Evolutionary conservation across 2,329 filamentous ascomycete species (phyloP).

Genomic region (Phaeosphaeria sp.): DNA sequence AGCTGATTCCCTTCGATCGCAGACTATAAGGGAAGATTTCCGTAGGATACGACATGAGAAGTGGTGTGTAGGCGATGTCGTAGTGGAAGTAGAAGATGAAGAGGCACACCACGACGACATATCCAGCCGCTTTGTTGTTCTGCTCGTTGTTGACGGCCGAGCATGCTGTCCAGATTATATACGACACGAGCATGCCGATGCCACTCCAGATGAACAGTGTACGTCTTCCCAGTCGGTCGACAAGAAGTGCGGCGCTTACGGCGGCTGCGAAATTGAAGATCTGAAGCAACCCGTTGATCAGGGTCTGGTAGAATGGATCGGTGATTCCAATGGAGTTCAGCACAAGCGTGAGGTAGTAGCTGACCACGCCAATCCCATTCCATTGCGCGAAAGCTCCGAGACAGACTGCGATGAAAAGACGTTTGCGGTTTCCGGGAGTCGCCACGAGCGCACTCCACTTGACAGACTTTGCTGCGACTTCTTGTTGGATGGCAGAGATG

Average conservation of each 20-base stretch:
- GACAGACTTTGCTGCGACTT: conserved; percentile 41
- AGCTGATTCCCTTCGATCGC: conserved; percentile 56
- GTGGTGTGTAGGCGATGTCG: conserved; percentile 64
- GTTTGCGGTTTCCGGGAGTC: conserved; percentile 61
- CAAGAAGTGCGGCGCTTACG: conserved; percentile 61
- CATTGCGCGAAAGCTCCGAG: conserved; percentile 73
- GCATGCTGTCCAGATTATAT: conserved; percentile 47
- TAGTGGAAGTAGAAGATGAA: conserved; percentile 61
- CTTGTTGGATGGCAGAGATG: conserved; percentile 67
- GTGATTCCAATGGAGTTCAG: conserved; percentile 68
- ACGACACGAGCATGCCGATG: conserved; percentile 43
- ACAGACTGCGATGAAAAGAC: conserved; percentile 67
- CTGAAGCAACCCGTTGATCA: conserved; percentile 63
- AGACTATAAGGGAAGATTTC: conserved; percentile 60
- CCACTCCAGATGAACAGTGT: conserved; percentile 37
- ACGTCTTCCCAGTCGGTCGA: conserved; percentile 60
- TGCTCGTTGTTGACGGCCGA: conserved; percentile 61
- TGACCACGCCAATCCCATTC: conserved; percentile 71
- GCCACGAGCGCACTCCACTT: not conserved
- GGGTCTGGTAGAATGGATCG: conserved; percentile 44
- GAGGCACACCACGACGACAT: conserved; percentile 59
- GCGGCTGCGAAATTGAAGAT: conserved; percentile 67
- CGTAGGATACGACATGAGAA: conserved; percentile 61
- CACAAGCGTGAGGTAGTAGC: conserved; percentile 70
- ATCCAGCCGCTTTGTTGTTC: conserved; percentile 48